A percentile compares a stretch with the other conserved stretches of the same genome.
Conservation (phyloP, 164 flowering plant species). For the Magnolia officinalis region DNA sequence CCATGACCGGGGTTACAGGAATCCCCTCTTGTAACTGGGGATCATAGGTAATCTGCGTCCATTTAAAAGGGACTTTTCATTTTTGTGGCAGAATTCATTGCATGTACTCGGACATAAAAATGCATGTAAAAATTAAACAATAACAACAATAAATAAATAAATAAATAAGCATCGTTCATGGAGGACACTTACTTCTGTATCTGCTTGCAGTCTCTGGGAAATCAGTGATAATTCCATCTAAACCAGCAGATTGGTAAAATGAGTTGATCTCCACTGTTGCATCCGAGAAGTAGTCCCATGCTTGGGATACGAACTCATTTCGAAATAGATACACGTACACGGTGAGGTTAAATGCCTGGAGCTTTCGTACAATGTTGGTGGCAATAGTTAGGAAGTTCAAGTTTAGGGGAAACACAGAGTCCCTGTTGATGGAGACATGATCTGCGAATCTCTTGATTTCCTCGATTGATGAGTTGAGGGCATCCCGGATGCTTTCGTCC, state of each 20-base stretch:
- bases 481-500: conserved; percentile 50
- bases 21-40: background rate
- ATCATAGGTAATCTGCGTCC: background rate
- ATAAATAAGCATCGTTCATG: too few species aligned
- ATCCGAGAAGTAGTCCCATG: conserved; percentile 91
- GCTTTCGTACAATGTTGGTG: conserved; percentile 45
- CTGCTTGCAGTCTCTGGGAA: conserved; percentile 71
- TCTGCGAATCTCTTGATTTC: conserved; percentile 73
- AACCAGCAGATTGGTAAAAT: conserved; percentile 31
- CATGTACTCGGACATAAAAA: background rate
- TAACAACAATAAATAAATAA: too few species aligned
- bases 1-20: background rate
- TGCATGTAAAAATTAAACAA: background rate
- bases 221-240: conserved; percentile 78
- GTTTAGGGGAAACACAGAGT: conserved; percentile 41
- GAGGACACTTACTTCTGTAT: conserved; percentile 65
- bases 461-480: conserved; percentile 35
- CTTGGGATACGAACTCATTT: conserved; percentile 80
- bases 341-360: conserved; percentile 44
- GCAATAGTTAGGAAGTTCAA: conserved; percentile 28
- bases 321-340: conserved; percentile 57
- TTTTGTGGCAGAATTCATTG: background rate
- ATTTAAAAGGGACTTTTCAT: too few species aligned
- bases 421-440: conserved; percentile 57
- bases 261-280: conserved; percentile 69